phyloP scores from a whole-genome alignment of 1,284 basidiomycete species.

The Sporisorium graminicola region DNA sequence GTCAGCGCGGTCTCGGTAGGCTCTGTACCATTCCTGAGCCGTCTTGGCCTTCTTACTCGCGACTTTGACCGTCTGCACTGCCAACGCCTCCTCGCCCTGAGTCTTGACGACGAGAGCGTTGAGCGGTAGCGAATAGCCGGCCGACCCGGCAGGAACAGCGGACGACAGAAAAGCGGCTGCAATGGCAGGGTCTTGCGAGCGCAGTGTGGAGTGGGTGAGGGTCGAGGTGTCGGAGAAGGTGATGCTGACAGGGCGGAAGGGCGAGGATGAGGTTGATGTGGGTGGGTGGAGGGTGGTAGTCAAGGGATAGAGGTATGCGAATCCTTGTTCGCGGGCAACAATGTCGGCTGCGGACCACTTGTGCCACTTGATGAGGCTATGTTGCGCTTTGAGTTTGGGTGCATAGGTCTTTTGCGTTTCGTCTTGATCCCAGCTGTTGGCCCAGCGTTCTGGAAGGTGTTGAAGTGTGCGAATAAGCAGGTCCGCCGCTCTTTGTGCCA shows the following conservation, averaged over 20 bases:
- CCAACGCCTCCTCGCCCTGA: constrained; percentile 3
- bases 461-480: constrained; percentile 80
- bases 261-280: not conserved
- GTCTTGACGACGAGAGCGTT: constrained; percentile 28
- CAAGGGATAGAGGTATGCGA: constrained; percentile 53
- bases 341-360: constrained; percentile 46
- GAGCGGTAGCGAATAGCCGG: constrained; percentile 16
- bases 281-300: constrained; percentile 28
- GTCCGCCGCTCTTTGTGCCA: constrained; percentile 78
- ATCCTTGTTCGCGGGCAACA: constrained; percentile 53
- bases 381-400: constrained; percentile 49
- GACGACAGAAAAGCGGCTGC: not conserved
- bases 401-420: constrained; percentile 35
- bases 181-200: not conserved
- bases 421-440: constrained; percentile 62
- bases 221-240: constrained; percentile 7
- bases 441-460: constrained; percentile 74
- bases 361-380: constrained; percentile 48
- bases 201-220: not conserved
- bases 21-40: constrained; percentile 50
- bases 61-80: constrained; percentile 29
- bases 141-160: constrained; percentile 10
- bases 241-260: constrained; percentile 12
- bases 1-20: constrained; percentile 52
- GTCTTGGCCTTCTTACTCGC: constrained; percentile 41